Percentiles rank a stretch among this genome's conserved stretches.
Conservation (phyloP, 2,329 filamentous ascomycete species). For the Coniochaeta ligniaria region DNA sequence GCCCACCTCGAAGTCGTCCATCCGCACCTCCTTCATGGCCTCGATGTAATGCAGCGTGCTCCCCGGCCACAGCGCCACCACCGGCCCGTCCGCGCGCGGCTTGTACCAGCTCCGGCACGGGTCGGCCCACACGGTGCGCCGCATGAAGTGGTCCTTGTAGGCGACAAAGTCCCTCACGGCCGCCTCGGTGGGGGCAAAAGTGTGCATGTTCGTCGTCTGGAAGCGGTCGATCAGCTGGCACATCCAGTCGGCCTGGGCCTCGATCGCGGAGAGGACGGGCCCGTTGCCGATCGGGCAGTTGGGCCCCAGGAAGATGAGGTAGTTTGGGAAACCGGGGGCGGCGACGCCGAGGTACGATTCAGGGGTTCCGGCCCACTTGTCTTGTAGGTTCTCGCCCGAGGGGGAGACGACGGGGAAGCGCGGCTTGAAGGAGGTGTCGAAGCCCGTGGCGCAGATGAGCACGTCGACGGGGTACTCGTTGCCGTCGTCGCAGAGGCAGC, state of each 20-base stretch:
- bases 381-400: slow-evolving; percentile 19
- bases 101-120: slow-evolving; percentile 40
- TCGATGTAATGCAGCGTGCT: slow-evolving; percentile 42
- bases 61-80: slow-evolving; percentile 37
- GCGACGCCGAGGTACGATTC: slow-evolving; percentile 23
- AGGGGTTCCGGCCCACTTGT: slow-evolving; percentile 19
- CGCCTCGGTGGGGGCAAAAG: slow-evolving; percentile 32
- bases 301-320: slow-evolving; percentile 29
- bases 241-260: slow-evolving; percentile 41
- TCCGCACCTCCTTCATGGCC: slow-evolving; percentile 32
- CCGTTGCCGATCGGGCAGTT: slow-evolving; percentile 31
- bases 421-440: slow-evolving; percentile 15
- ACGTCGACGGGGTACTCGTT: slow-evolving; percentile 15
- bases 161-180: slow-evolving; percentile 41
- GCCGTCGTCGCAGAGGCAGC: slow-evolving; percentile 19
- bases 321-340: slow-evolving; percentile 18
- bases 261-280: slow-evolving; percentile 32
- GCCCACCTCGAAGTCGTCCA: slow-evolving; percentile 38
- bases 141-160: slow-evolving; percentile 34
- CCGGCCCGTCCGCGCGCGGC: slow-evolving; percentile 30
- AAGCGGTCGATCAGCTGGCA: slow-evolving; percentile 40
- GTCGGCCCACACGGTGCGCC: slow-evolving; percentile 35
- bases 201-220: slow-evolving; percentile 37
- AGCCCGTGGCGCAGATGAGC: slow-evolving; percentile 17
- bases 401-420: slow-evolving; percentile 38